These are phyloP conservation scores for Penicillium griseofulvum DNA, from an alignment of 2,329 filamentous ascomycete species.

Conservation along the genomic window DNA sequence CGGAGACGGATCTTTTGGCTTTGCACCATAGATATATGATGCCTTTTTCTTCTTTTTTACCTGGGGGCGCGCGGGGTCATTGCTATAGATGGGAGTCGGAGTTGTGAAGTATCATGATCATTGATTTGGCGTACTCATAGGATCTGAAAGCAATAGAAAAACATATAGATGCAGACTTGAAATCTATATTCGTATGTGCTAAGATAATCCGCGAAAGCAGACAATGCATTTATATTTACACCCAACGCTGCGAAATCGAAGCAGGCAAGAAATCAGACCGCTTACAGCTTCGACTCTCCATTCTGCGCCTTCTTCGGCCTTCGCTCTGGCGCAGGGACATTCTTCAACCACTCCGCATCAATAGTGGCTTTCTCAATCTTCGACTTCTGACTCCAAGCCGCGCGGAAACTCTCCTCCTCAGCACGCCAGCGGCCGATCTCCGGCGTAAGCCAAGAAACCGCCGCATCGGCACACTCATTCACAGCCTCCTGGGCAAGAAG, in stretches of 20 bases:
- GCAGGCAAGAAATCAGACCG: not conserved
- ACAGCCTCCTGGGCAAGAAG: slow-evolving; percentile 81
- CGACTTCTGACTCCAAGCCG: slow-evolving; percentile 53
- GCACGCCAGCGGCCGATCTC: slow-evolving; percentile 58
- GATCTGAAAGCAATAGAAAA: slow-evolving; percentile 14
- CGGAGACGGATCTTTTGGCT: slow-evolving; percentile 9
- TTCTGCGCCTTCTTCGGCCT: slow-evolving; percentile 24
- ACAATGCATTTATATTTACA: slow-evolving; percentile 1
- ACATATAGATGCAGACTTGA: not conserved
- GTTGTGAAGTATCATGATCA: slow-evolving; percentile 4
- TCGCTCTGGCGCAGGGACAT: slow-evolving; percentile 33
- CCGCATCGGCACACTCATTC: slow-evolving; percentile 60
- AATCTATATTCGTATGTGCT: not conserved
- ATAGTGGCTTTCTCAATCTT: slow-evolving; percentile 56
- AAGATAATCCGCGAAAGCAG: not conserved
- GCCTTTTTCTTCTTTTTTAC: not conserved
- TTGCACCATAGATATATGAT: slow-evolving; percentile 11
- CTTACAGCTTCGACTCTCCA: slow-evolving; percentile 29
- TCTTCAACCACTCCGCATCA: slow-evolving; percentile 53
- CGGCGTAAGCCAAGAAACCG: slow-evolving; percentile 56
- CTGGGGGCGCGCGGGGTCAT: slow-evolving; percentile 6
- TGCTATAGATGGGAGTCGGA: slow-evolving; percentile 18
- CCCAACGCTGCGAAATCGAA: not conserved
- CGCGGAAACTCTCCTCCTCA: slow-evolving; percentile 57
- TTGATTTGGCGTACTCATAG: slow-evolving; percentile 16